Conservation (phyloP, 2,329 filamentous ascomycete genomes). For the Trichophyton benhamiae region DNA sequence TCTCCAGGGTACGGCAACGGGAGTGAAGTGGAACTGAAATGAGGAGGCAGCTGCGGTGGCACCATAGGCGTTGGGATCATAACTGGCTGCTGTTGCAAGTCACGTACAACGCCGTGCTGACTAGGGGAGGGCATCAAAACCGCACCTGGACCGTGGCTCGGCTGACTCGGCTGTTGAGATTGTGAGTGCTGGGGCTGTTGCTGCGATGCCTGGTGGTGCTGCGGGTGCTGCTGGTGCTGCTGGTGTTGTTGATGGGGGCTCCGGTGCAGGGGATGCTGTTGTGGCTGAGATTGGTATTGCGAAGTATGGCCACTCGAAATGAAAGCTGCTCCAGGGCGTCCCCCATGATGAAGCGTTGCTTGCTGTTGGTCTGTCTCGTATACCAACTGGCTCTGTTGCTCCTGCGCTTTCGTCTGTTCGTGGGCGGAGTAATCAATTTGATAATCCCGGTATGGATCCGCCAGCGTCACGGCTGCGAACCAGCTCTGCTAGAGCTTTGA, state of each 20-base stretch:
- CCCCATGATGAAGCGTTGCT: conserved; percentile 24
- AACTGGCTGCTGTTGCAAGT: conserved; percentile 21
- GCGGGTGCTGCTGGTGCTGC: conserved; percentile 30
- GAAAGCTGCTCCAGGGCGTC: conserved; percentile 24
- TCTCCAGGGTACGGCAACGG: conserved; percentile 20
- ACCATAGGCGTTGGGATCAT: conserved; percentile 18
- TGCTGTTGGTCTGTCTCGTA: conserved; percentile 43
- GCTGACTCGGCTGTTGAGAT: conserved; percentile 18
- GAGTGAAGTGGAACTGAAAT: conserved; percentile 24
- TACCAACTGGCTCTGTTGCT: conserved; percentile 51
- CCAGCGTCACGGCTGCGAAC: conserved; percentile 61
- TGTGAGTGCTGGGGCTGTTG: conserved; percentile 25
- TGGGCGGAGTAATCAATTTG: conserved; percentile 63
- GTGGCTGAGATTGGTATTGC: conserved; percentile 24
- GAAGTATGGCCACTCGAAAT: conserved; percentile 22
- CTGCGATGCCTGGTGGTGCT: conserved; percentile 15
- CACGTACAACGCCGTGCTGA: conserved; percentile 21
- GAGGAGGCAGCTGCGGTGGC: conserved; percentile 24
- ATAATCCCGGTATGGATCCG: conserved; percentile 64
- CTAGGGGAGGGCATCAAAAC: conserved; percentile 23
- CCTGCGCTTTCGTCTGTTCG: conserved; percentile 52
- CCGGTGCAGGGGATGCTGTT: conserved; percentile 23
- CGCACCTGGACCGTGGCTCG: conserved; percentile 16
- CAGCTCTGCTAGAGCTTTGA: conserved; percentile 59
- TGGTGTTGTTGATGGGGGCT: conserved; percentile 22